Evolutionary conservation across 2,329 filamentous ascomycete genomes (phyloP), one percentile per base, ranked within the genome.

Genomic region (Trichoderma afroharzianum): DNA sequence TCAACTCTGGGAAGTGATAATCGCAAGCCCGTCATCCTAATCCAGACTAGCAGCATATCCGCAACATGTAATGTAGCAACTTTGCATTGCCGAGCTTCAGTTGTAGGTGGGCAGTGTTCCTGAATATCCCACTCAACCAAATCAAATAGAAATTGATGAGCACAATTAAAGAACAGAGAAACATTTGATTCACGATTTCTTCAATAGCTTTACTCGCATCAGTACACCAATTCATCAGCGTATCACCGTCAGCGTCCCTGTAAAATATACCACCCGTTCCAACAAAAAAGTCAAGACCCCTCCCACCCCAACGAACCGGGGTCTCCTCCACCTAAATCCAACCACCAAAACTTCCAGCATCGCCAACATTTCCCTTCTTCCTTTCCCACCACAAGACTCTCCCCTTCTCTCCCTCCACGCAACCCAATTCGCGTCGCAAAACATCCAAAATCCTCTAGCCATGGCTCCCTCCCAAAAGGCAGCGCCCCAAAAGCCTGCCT

Each of bases 401-500:
- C 33, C 11, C 30, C 9, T 11, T 32, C 30, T 36, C 33, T 36
- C 4, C 24, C 11, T 7, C 9, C 28, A 9, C 11, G 2, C 30
- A 26, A 26, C 30, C 67, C 67, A 62, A 33, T 50, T 63, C 67
- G 12, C 21, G n/a, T 28, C 50, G 11, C n/a, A 30, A 15, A 12
- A 30, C 6, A 53, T 24, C 15, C 21, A 32, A n/a, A 12, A 36
- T n/a, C 9, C 28, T 28, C 11, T 28, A 36, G 39, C 18, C 4
- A 59, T 66, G 62, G 53, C 69, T 11, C 55, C 69, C 55, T 33
- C 70, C 21, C 57, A 32, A 15, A 71, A 24, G 26, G 24, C 57
- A 14, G 11, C 63, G 14, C 11, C 18, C n/a, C 36, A 30, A 70
- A 76, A 77, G 72, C 76, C 75, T 68, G 73, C 74, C 63, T 24